Base-by-base conservation (phyloP, 169 alveolate species). In the Plasmodium vivax region DNA sequence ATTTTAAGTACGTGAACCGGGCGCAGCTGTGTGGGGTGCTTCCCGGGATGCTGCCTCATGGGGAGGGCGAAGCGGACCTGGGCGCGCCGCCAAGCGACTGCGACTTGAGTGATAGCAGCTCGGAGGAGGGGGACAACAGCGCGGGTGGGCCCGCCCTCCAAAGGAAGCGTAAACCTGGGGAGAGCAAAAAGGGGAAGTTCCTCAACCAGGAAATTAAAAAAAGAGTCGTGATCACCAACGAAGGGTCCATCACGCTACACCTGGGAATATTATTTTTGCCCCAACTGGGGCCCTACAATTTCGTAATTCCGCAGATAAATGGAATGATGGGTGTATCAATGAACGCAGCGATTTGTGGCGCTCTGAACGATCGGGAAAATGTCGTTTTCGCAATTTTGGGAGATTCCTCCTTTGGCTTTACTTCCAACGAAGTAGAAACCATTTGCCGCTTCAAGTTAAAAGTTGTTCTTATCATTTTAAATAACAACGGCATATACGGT, bases 291-390 rank as follows among this genome's bases (percentile, higher is more conserved):
- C 82, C 83, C 23, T 88, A 36, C 23, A 88, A 79, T 80, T 88
- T 62, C 68, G 91, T 80, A 3, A 62, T 88, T 36, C 94, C 94
- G 7, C 94, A 88, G 73, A 88, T 80, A 8, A 88, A 88, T 77
- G 94, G 94, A 7, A 88, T 88, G 94, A 88, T 88, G 94, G 94
- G 94, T 16, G 54, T 88, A 38, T 79, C 94, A 62, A 88, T 88
- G 94, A 88, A 88, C 73, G 94, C 94, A 56, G 41, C 84, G 62
- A 88, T 88, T 9, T 34, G 79, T 58, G 88, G 91, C 16, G 82
- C 94, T 16, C 68, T 88, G 51, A 58, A 88, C 23, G 32, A 88
- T 80, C 82, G 75, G 23, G 73, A 56, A 34, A 80, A 79, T 68
- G 34, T 88, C 7, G 58, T 58, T 23, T 88, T 88, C 54, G 81